These are phyloP conservation scores for Dictyostelium firmibasis DNA, from an alignment of 78 protist genomes.

Conservation along the genomic window DNA sequence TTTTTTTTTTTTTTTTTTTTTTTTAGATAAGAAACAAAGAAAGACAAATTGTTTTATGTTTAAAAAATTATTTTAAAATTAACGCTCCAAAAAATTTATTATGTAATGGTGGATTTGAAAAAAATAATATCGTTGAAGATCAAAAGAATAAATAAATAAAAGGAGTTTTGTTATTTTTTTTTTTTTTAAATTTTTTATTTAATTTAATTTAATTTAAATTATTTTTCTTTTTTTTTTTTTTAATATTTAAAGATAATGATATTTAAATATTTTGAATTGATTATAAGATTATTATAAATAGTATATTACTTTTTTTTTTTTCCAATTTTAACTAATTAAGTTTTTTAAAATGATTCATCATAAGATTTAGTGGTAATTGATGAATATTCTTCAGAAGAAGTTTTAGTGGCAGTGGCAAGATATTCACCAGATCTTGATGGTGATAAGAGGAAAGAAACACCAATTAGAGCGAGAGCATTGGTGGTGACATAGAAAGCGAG, in stretches of 20 bases:
- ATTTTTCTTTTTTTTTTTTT: not conserved
- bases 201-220: not conserved
- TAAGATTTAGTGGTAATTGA: not conserved
- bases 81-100: slow-evolving; percentile 2
- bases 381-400: not conserved
- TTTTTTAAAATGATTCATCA: not conserved
- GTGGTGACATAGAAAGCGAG: slow-evolving; percentile 68
- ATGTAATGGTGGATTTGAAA: not conserved
- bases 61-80: not conserved
- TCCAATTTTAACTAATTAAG: too few relatives aligned
- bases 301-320: too few relatives aligned
- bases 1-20: not conserved
- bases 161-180: too few relatives aligned
- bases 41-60: slow-evolving; percentile 9
- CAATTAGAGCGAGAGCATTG: slow-evolving; percentile 54
- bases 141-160: not conserved
- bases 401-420: slow-evolving; percentile 14
- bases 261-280: too few relatives aligned
- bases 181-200: not conserved
- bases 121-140: not conserved
- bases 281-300: too few relatives aligned
- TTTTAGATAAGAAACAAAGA: slow-evolving; percentile 30
- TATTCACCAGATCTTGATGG: slow-evolving; percentile 69
- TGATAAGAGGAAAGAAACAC: slow-evolving; percentile 45
- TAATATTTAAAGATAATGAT: too few relatives aligned